phyloP scores from a whole-genome alignment of 192 early-diverging fungal species.

The Chytriomyces confervae region DNA sequence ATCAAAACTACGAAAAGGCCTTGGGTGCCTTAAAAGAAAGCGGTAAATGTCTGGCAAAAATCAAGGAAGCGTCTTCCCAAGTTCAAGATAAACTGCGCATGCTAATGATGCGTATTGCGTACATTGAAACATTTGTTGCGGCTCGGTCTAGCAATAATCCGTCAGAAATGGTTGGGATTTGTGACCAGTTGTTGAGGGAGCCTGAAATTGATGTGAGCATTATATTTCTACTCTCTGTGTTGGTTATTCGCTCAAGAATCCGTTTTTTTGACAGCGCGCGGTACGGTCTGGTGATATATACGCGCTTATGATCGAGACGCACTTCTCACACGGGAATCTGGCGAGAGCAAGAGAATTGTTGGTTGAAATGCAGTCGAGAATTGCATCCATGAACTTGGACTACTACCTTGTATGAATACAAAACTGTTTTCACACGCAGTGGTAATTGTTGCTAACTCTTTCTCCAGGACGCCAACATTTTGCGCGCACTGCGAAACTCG shows the following conservation, averaged over 20 bases:
- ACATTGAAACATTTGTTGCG: conserved; percentile 48
- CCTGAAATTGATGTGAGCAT: conserved; percentile 52
- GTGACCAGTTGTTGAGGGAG: conserved; percentile 52
- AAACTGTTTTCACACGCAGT: background rate
- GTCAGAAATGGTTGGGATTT: conserved; percentile 47
- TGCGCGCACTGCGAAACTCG: conserved; percentile 28
- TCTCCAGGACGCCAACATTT: conserved; percentile 27
- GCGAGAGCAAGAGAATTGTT: conserved; percentile 45
- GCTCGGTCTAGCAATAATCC: conserved; percentile 46
- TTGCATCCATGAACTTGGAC: conserved; percentile 40
- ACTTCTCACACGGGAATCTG: conserved; percentile 45
- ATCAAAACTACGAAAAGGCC: conserved; percentile 68
- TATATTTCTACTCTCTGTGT: background rate
- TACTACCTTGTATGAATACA: conserved; percentile 39
- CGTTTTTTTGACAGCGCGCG: conserved; percentile 31
- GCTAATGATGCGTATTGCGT: conserved; percentile 35
- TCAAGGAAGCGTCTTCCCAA: conserved; percentile 20
- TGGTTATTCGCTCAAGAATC: background rate
- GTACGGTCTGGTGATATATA: conserved; percentile 61
- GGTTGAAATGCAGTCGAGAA: conserved; percentile 34
- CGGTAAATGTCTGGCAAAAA: conserved; percentile 44
- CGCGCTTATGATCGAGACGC: conserved; percentile 57
- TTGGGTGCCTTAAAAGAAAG: conserved; percentile 56
- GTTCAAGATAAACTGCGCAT: conserved; percentile 21
- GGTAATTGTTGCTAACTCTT: background rate